Evolutionary conservation across 768 basidiomycete genomes (phyloP), one percentile per base, ranked within the genome.

Genomic region (Obba rivulosa): DNA sequence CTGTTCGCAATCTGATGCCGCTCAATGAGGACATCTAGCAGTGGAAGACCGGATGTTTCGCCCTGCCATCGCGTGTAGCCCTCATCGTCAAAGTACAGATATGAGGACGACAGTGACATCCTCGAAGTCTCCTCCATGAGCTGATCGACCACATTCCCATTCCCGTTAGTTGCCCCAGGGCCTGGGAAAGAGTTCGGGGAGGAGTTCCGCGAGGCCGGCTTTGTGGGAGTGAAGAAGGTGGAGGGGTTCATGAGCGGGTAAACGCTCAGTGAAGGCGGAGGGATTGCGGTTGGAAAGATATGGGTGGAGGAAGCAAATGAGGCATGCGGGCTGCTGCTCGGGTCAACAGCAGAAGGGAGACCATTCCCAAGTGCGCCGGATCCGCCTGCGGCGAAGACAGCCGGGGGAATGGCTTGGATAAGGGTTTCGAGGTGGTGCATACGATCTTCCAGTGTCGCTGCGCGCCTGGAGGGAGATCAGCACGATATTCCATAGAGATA

Each of bases 21-120:
- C 61, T 92, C 90, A 23, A 90, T 79, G 22, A 96, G 71, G 8
- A 91, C 68, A 63, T 94, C 89, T 22, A 94, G 77, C 3, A 95
- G 77, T 4, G 93, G 93, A 0, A 95, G 77, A 21, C 93, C 92
- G 3, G 92, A 94, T 0, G 91, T 91, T 59, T 94, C 92, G 24
- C 93, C 92, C 68, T 92, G 89, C 89, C 89, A 92, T 48, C 89
- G 71, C 0, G 89, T 87, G 61, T 83, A 87, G 2, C 89, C 89
- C 62, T 91, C 87, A 59, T 92, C 88, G 54, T 92, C 89, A 50
- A 87, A 81, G 62, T 92, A 92, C 28, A 92, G 76, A 62, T 92
- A 92, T 0, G 87, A 87, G 2, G 87, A 84, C 0, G 83, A 78
- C 37, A 89, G 64, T 0, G 83, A 80, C 67, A 82, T 77, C 22